Evolutionary conservation across 805 yeast species (phyloP).

Genomic region (Saccharomyces jurei): DNA sequence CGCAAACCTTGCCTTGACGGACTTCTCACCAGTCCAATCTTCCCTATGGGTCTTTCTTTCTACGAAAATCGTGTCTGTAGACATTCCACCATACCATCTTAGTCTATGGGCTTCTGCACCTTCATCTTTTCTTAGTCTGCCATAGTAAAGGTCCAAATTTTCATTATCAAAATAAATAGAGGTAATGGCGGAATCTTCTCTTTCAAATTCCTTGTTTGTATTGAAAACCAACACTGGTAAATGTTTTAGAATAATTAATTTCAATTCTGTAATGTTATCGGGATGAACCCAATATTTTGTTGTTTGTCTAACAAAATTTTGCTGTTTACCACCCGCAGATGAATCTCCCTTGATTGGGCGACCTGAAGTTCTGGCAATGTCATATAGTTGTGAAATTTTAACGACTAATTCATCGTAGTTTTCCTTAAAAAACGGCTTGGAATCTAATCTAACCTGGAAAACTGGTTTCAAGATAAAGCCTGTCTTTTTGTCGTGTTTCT

Average conservation of each 20-base stretch:
- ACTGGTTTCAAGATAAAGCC: slow-evolving; percentile 76
- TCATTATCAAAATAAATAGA: slow-evolving; percentile 92
- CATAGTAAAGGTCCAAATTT: slow-evolving; percentile 84
- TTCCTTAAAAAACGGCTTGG: slow-evolving; percentile 94
- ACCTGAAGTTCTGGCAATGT: slow-evolving; percentile 90
- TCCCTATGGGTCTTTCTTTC: slow-evolving; percentile 98
- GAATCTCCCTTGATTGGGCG: slow-evolving; percentile 93
- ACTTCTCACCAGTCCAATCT: slow-evolving; percentile 99
- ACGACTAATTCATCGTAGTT: slow-evolving; percentile 86
- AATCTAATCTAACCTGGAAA: slow-evolving; percentile 83
- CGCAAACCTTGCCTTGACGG: slow-evolving; percentile 95
- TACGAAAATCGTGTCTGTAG: slow-evolving; percentile 81
- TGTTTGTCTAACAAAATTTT: slow-evolving; percentile 95
- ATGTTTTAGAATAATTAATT: slow-evolving; percentile 85
- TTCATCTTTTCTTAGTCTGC: slow-evolving; percentile 90
- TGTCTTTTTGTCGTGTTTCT: slow-evolving; percentile 92
- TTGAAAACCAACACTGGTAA: slow-evolving; percentile 95
- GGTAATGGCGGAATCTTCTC: slow-evolving; percentile 91
- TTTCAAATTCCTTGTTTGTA: slow-evolving; percentile 88
- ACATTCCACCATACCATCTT: slow-evolving; percentile 99
- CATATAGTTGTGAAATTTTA: slow-evolving; percentile 80
- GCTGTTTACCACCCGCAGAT: slow-evolving; percentile 96
- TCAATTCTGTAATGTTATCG: slow-evolving; percentile 93
- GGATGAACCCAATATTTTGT: slow-evolving; percentile 99
- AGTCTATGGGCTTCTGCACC: slow-evolving; percentile 98